Base-by-base conservation (phyloP, 2,329 filamentous ascomycete genomes). In the Didymella arachidicola region DNA sequence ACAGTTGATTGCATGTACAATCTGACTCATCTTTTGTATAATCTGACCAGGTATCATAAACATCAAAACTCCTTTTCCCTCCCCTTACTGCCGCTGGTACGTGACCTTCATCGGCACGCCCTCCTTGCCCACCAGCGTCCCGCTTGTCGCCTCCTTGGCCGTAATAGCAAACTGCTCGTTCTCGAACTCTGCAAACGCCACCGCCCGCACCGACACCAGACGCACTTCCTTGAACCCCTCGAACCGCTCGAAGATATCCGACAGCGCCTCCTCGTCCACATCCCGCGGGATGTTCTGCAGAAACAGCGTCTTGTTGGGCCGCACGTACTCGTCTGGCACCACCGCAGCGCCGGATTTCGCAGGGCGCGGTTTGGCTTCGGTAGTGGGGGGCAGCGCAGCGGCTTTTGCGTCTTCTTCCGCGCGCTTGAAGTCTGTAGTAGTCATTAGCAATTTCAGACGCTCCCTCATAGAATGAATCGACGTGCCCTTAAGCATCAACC, bases 101-200 rank as follows among this genome's bases (percentile, higher is more conserved):
- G 95, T 97, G 64, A 99, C 93, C 81, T 95, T 96, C 77, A 99
- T 92, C 7, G 87, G 83, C 79, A 92, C 91, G 66, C 86, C 85
- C 44, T 87, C 87, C 18, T 87, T 87, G 52, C 89, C 90, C 67
- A 99, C 81, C 25, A 86, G 82, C 87, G 95, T 93, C 22, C 92
- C 92, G 12, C 91, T 89, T 30, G 92, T 96, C 64, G 89, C 92
- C 82, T 98, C 94, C 83, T 97, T 98, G 18, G 95, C 95, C 53
- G 88, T 89, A 70, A 97, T 97, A 27, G 95, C 93, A 41, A 92
- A 93, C 46, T 89, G 85, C 80, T 98, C 93, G 66, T 87, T 88
- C 71, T 97, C 92, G 80, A 98, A 99, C 78, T 99, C 95, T 60
- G 97, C 92, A 77, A 99, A 99, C 0, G 93, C 95, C 77, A 99